These are phyloP conservation scores for Escallonia herrerae DNA, from an alignment of 129 eudicot species.

Conservation along the genomic window DNA sequence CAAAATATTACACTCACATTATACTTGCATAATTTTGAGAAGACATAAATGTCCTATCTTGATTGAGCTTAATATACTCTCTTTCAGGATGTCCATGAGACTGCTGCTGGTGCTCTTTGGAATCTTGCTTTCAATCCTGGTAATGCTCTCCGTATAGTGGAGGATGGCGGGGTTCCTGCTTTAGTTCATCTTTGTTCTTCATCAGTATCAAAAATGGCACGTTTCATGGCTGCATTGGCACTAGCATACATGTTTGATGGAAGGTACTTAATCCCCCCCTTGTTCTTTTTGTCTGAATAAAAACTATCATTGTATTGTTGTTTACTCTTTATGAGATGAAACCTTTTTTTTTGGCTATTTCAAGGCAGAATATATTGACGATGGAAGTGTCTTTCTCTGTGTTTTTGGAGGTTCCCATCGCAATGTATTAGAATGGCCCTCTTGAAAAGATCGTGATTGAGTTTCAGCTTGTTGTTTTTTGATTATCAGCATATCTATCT, in stretches of 20 bases:
- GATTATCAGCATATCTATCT: too few relatives aligned
- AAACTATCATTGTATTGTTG: neutral
- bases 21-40: too few relatives aligned
- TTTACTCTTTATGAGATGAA: too few relatives aligned
- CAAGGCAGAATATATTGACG: too few relatives aligned
- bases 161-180: constrained; percentile 89
- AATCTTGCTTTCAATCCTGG: constrained; percentile 96
- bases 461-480: too few relatives aligned
- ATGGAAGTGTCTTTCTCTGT: too few relatives aligned
- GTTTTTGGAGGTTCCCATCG: too few relatives aligned
- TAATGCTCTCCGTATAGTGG: constrained; percentile 92
- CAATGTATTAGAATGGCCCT: too few relatives aligned
- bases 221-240: constrained; percentile 97
- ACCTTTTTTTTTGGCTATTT: too few relatives aligned
- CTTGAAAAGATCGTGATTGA: too few relatives aligned
- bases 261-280: constrained; percentile 38
- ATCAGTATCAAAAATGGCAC: constrained; percentile 93
- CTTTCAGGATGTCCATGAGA: constrained; percentile 92
- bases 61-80: neutral
- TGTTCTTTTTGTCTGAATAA: neutral
- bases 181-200: constrained; percentile 77
- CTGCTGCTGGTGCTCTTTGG: constrained; percentile 99
- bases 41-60: too few relatives aligned
- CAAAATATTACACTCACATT: too few relatives aligned
- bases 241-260: constrained; percentile 98